Percentiles rank a stretch among this genome's conserved stretches.
Evolutionary conservation across 1,284 basidiomycete species (phyloP).

Genomic region (Cystobasidium sp.): DNA sequence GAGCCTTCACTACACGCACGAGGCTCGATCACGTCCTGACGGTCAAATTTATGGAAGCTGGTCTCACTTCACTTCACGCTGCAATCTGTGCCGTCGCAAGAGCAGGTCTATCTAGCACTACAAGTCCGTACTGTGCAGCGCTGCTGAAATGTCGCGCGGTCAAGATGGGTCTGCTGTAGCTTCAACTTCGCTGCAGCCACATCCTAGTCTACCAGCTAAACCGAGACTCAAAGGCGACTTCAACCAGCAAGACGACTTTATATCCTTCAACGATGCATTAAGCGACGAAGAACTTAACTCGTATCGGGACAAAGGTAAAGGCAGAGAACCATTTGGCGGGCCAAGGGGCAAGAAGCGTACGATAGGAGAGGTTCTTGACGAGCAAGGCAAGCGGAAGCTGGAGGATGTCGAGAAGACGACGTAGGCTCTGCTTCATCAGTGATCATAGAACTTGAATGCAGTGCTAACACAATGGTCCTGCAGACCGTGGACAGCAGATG

Average conservation of each 20-base stretch:
- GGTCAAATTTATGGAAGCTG: constrained; percentile 7
- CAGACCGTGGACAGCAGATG: constrained; percentile 70
- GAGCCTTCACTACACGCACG: background rate
- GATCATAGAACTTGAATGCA: background rate
- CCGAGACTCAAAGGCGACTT: constrained; percentile 45
- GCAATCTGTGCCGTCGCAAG: background rate
- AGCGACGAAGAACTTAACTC: constrained; percentile 55
- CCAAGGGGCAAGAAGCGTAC: constrained; percentile 51
- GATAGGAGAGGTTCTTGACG: constrained; percentile 49
- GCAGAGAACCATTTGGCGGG: constrained; percentile 43
- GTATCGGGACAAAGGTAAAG: constrained; percentile 37
- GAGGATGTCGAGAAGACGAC: constrained; percentile 66
- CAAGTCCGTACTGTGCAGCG: too few relatives aligned
- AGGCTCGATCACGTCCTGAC: background rate
- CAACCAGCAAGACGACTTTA: constrained; percentile 63
- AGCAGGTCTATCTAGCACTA: background rate
- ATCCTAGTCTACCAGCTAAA: constrained; percentile 24
- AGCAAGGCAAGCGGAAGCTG: constrained; percentile 61
- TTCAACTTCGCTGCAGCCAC: constrained; percentile 20
- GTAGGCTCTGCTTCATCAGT: constrained; percentile 57
- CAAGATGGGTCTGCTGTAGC: constrained; percentile 5
- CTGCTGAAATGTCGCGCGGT: background rate
- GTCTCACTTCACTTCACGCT: background rate
- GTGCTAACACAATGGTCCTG: background rate
- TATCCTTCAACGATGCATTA: constrained; percentile 62